phyloP scores from a whole-genome alignment of 2,329 filamentous ascomycete species.

The Colletotrichum sp. region DNA sequence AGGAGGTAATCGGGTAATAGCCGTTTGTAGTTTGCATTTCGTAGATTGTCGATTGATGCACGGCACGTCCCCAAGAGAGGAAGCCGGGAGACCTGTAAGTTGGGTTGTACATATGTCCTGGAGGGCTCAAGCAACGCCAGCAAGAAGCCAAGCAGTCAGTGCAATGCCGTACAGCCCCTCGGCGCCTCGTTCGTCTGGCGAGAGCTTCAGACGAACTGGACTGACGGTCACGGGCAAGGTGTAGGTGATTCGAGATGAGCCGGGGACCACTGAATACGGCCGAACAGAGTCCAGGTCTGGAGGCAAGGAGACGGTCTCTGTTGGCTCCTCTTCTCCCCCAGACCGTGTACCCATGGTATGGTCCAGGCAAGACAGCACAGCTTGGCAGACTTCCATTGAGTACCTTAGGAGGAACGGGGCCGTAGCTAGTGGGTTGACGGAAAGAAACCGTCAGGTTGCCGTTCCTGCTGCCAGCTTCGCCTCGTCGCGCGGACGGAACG shows the following conservation, averaged over 20 bases:
- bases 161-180: slow-evolving; percentile 12
- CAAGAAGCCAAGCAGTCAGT: neutral
- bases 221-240: neutral
- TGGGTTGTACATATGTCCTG: too few relatives aligned
- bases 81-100: neutral
- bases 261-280: neutral
- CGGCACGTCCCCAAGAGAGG: slow-evolving; percentile 2
- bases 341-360: neutral
- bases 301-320: neutral
- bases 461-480: neutral
- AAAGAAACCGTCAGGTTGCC: neutral
- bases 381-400: neutral
- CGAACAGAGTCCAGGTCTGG: neutral
- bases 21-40: neutral
- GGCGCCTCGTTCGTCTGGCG: slow-evolving; percentile 9
- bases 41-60: neutral
- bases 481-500: neutral
- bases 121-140: neutral
- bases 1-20: neutral
- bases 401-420: neutral
- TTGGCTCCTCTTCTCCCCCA: neutral
- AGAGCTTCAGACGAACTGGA: neutral
- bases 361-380: neutral
- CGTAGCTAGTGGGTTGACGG: neutral
- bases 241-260: neutral